Evolutionary conservation across 441 rosid species (phyloP).

Genomic region (Aquilaria agallochum): DNA sequence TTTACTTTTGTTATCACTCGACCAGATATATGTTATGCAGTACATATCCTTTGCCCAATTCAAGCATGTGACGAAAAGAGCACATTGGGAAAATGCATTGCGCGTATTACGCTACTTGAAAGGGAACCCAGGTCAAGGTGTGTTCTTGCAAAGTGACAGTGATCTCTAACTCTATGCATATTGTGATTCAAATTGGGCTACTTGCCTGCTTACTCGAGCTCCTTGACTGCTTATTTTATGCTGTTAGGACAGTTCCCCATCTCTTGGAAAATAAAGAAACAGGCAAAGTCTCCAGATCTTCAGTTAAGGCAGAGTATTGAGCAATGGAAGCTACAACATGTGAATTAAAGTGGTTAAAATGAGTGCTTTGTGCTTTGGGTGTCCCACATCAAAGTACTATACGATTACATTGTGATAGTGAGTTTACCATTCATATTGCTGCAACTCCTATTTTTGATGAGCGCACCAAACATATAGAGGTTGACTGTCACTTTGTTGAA

Average conservation of each 20-base stretch:
- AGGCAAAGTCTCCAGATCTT: too few relatives aligned
- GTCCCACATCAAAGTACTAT: neutral
- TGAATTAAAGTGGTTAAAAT: too few relatives aligned
- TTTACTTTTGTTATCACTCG: too few relatives aligned
- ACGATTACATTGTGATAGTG: neutral
- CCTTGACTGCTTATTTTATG: neutral
- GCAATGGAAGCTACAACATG: too few relatives aligned
- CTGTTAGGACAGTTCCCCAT: neutral
- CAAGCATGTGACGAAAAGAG: too few relatives aligned
- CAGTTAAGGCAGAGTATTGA: too few relatives aligned
- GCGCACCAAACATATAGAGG: neutral
- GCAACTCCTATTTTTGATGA: neutral
- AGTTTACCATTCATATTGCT: too few relatives aligned
- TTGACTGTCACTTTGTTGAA: neutral
- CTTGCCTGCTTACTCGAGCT: neutral
- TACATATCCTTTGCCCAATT: too few relatives aligned
- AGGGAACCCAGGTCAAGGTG: neutral
- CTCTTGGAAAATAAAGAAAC: too few relatives aligned
- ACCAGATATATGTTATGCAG: too few relatives aligned
- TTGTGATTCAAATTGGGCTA: conserved; percentile 1
- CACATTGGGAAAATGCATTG: too few relatives aligned
- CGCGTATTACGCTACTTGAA: conserved; percentile 5
- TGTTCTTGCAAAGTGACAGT: neutral
- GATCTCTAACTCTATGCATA: neutral
- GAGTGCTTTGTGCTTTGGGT: too few relatives aligned